Percentiles rank a stretch among this genome's conserved stretches.
phyloP scores from a whole-genome alignment of 106 monocot species.

The Acorus gramineus region DNA sequence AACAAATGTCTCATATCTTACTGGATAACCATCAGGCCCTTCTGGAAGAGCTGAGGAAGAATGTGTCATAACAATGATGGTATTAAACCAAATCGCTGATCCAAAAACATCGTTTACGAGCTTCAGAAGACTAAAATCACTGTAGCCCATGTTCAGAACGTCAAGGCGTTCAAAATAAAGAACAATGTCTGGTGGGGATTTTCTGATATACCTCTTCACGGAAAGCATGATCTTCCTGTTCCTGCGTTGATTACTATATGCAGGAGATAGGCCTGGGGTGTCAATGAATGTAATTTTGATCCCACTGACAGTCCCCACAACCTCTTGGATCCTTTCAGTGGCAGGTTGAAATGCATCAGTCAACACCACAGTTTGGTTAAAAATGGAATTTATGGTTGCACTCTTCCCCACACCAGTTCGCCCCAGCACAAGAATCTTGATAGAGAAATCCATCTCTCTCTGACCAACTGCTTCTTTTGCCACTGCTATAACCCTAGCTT shows the following conservation, averaged over 20 bases:
- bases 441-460: conserved; percentile 39
- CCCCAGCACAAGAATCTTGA: conserved; percentile 78
- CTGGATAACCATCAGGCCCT: conserved; percentile 45
- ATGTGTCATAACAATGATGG: conserved; percentile 81
- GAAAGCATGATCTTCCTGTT: conserved; percentile 57
- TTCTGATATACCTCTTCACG: conserved; percentile 59
- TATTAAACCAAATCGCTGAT: conserved; percentile 81
- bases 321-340: conserved; percentile 54
- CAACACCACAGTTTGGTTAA: conserved; percentile 32
- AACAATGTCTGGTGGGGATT: conserved; percentile 71
- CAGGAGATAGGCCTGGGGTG: conserved; percentile 70
- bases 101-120: conserved; percentile 79
- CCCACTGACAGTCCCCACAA: conserved; percentile 59
- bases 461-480: conserved; percentile 34
- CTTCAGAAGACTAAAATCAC: conserved; percentile 53
- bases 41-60: conserved; percentile 51
- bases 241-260: conserved; percentile 18
- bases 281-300: conserved; percentile 71
- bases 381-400: conserved; percentile 88
- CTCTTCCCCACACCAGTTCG: conserved; percentile 93
- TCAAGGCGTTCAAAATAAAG: conserved; percentile 79
- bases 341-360: conserved; percentile 65
- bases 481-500: conserved; percentile 44
- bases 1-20: conserved; percentile 43
- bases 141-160: conserved; percentile 20